Percentiles rank a stretch among this genome's conserved stretches.
Conservation (phyloP, 225 moss, liverwort and hornwort species). For the Polytrichum commune region DNA sequence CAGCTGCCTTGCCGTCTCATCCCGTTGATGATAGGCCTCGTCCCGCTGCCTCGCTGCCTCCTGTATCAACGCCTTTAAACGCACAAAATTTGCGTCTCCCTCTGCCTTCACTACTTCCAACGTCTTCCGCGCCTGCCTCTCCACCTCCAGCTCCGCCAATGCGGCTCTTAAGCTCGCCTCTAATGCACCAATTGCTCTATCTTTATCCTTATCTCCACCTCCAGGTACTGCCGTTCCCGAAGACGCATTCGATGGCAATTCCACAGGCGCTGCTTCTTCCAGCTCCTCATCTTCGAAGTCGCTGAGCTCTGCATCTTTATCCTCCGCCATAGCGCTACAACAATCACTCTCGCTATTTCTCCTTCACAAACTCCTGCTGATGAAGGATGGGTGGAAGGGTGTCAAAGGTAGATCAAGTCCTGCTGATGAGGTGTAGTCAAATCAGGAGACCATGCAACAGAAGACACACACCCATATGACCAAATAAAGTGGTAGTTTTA, state of each 20-base stretch:
- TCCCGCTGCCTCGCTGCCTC: constrained; percentile 90
- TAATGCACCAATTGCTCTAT: no score
- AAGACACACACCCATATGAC: constrained; percentile 61
- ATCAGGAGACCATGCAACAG: constrained; percentile 69
- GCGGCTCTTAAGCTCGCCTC: constrained; percentile 46
- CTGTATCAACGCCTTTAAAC: constrained; percentile 69
- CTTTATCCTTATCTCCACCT: constrained; percentile 1
- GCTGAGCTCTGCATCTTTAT: constrained; percentile 68
- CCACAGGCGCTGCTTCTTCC: constrained; percentile 79
- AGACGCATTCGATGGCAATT: constrained; percentile 38
- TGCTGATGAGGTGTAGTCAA: constrained; percentile 62
- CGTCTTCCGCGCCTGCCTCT: constrained; percentile 61
- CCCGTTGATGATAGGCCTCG: constrained; percentile 63
- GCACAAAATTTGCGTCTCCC: constrained; percentile 58
- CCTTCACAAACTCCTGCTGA: background rate
- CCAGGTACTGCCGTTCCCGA: constrained; percentile 5
- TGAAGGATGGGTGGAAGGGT: no score
- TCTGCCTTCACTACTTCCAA: constrained; percentile 71
- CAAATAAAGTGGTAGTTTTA: no score
- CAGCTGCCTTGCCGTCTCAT: constrained; percentile 45
- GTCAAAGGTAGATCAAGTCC: constrained; percentile 38
- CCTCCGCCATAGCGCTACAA: constrained; percentile 38
- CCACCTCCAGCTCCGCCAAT: constrained; percentile 65
- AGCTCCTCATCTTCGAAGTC: constrained; percentile 98
- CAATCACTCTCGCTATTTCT: background rate